Evolutionary conservation across 371 early-diverging fungal genomes (phyloP), one percentile per base, ranked within the genome.

Genomic region (Saksenaea oblongispora): DNA sequence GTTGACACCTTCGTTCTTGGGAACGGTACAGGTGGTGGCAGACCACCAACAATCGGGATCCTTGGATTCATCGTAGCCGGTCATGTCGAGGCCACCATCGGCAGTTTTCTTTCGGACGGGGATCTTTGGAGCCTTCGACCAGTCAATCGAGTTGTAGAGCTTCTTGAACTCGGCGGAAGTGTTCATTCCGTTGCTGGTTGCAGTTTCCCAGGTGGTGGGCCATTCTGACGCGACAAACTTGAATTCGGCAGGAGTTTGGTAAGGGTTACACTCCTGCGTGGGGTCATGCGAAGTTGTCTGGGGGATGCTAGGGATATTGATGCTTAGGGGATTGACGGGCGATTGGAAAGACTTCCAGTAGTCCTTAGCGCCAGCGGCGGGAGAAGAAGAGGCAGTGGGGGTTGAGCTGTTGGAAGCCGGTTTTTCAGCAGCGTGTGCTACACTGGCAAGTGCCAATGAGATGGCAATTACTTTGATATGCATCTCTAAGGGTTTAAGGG

Each of bases 1-100:
- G 41, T 75, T 70, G 63, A 75, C 56, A 57, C 61, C 74, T n/a
- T 62, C 22, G 13, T 59, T 35, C 66, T 80, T 80, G 63, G 80
- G 78, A 5, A 36, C 60, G 34, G 66, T 66, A 74, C 80, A 81
- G 3, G 53, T 39, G n/a, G 73, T 60, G 5, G 72, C 67, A 53
- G 72, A 71, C 82, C 82, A 81, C 82, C 80, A 80, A 54, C 80
- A 80, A 39, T 80, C 76, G 47, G 80, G 78, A 63, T 80, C 80
- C 22, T 63, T 54, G 3, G 53, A 24, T 51, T 70, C n/a, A 51
- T 66, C 54, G 26, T 73, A 61, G 27, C 67, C 69, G 22, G 62
- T 56, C 64, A 74, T 66, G 37, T 64, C 65, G 15, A 68, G 61
- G 18, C 61, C 69, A 37, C 74, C 74, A 28, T 31, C 56, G 27